Percentiles rank a stretch among this genome's conserved stretches.
Evolutionary conservation across 805 yeast species (phyloP).

Genomic region (Komagataella populi): DNA sequence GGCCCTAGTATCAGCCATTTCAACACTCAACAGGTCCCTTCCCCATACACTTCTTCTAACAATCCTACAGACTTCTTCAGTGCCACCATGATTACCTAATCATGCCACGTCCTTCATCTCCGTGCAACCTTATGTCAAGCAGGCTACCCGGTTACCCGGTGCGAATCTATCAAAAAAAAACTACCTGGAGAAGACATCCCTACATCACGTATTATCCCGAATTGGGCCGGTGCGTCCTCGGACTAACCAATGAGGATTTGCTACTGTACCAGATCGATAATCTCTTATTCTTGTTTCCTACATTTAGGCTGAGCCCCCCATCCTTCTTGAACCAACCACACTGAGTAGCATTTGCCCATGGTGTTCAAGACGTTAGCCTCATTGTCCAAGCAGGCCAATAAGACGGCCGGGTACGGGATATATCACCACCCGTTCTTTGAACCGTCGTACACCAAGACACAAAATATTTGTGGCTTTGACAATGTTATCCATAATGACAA

Average conservation of each 20-base stretch:
- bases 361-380: conserved; percentile 16
- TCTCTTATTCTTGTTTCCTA: neutral
- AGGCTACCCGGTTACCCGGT: neutral
- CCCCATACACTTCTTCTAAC: too few species aligned
- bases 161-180: neutral
- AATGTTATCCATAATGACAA: conserved; percentile 12
- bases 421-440: conserved; percentile 18
- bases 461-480: conserved; percentile 14
- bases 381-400: conserved; percentile 11
- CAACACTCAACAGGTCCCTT: too few species aligned
- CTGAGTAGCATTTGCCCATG: conserved; percentile 6
- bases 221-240: neutral
- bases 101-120: neutral
- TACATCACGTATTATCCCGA: neutral
- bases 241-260: neutral
- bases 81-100: too few species aligned
- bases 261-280: neutral
- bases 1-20: too few species aligned
- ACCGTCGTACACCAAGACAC: conserved; percentile 18
- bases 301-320: neutral
- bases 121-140: neutral
- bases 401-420: neutral
- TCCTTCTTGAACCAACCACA: neutral
- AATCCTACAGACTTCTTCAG: too few species aligned
- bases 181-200: neutral